Percentiles rank a stretch among this genome's conserved stretches.
These are phyloP conservation scores for Eimeria brunetti DNA, from an alignment of 169 alveolate species.

Conservation along the genomic window DNA sequence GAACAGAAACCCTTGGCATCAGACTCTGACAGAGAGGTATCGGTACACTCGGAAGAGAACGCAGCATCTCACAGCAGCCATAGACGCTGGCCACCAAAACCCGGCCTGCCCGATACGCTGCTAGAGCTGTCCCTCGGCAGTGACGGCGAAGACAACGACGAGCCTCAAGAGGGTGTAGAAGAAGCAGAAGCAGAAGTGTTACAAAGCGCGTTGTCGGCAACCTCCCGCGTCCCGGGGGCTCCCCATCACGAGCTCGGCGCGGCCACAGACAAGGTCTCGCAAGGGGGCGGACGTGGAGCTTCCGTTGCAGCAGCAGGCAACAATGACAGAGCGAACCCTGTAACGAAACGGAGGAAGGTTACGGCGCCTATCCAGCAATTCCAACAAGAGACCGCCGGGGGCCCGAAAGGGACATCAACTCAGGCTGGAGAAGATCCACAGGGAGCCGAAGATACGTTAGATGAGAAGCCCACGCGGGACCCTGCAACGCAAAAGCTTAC, in stretches of 20 bases:
- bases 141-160: constrained; percentile 44
- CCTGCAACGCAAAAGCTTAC: background rate
- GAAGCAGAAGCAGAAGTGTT: constrained; percentile 46
- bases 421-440: background rate
- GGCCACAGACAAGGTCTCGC: background rate
- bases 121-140: constrained; percentile 42
- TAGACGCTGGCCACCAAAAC: background rate
- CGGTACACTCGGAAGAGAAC: constrained; percentile 42
- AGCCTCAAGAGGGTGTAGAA: background rate
- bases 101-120: background rate
- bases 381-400: background rate
- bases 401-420: background rate
- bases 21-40: constrained; percentile 19
- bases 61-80: constrained; percentile 7
- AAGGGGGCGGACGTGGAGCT: background rate
- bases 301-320: background rate
- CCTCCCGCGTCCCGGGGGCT: background rate
- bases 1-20: constrained; percentile 7
- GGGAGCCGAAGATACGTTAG: background rate
- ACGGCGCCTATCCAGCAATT: background rate
- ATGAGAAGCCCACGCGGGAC: background rate
- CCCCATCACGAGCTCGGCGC: background rate
- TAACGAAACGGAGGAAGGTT: background rate
- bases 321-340: background rate
- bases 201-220: background rate